Percentiles rank a stretch among this genome's conserved stretches.
These are phyloP conservation scores for Paxillus rubicundulus DNA, from an alignment of 768 basidiomycete species.

Conservation along the genomic window DNA sequence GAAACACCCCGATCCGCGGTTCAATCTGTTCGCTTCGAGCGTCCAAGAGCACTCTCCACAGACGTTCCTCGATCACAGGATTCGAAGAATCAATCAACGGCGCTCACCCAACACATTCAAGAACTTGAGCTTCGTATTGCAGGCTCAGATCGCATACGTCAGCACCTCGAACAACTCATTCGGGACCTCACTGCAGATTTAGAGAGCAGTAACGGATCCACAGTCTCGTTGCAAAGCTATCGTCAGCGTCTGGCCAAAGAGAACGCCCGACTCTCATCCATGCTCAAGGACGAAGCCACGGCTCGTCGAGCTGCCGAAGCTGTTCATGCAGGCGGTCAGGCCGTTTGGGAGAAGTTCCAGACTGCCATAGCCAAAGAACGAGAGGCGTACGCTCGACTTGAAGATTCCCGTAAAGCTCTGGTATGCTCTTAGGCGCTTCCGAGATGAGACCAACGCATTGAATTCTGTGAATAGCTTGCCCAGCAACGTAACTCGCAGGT, in stretches of 20 bases:
- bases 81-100: constrained; percentile 43
- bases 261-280: constrained; percentile 50
- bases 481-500: constrained; percentile 63
- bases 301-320: constrained; percentile 60
- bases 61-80: constrained; percentile 33
- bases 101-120: constrained; percentile 62
- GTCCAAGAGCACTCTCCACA: constrained; percentile 5
- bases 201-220: constrained; percentile 64
- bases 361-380: constrained; percentile 56
- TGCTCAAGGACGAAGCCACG: constrained; percentile 62
- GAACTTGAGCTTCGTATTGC: constrained; percentile 66
- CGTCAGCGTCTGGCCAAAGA: constrained; percentile 55
- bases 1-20: constrained; percentile 47
- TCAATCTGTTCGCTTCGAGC: constrained; percentile 28
- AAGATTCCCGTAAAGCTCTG: constrained; percentile 69
- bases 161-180: constrained; percentile 59
- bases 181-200: constrained; percentile 59
- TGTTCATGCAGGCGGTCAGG: constrained; percentile 60
- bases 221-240: constrained; percentile 57
- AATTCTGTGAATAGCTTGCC: constrained; percentile 43
- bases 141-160: constrained; percentile 63
- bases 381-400: constrained; percentile 58
- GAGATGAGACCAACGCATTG: not conserved
- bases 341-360: constrained; percentile 67
- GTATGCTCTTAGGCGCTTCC: constrained; percentile 37